phyloP scores from a whole-genome alignment of 345 rosid species.

The Dipteronia dyeriana region DNA sequence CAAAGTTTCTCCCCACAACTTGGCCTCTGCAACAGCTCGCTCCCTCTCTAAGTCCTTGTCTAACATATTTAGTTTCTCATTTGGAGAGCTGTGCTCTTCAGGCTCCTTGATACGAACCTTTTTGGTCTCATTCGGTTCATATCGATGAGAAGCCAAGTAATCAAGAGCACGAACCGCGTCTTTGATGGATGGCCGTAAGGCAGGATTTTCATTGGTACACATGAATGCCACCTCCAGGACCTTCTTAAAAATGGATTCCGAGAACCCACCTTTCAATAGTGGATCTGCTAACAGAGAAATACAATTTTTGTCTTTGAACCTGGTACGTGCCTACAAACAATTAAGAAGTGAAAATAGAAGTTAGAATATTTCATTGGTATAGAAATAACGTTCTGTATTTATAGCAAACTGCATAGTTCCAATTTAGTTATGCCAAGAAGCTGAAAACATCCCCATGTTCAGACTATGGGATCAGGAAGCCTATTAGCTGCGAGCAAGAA shows the following conservation, averaged over 20 bases:
- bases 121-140: slow-evolving; percentile 12
- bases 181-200: slow-evolving; percentile 44
- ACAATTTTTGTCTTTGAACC: slow-evolving; percentile 28
- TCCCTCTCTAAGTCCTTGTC: slow-evolving; percentile 40
- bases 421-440: not conserved
- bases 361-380: not conserved
- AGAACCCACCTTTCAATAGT: slow-evolving; percentile 34
- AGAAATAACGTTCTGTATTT: not conserved
- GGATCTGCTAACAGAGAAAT: slow-evolving; percentile 51
- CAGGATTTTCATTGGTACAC: slow-evolving; percentile 53
- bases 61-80: slow-evolving; percentile 30
- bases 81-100: slow-evolving; percentile 31
- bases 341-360: not conserved
- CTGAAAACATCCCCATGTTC: not conserved
- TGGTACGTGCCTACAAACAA: slow-evolving; percentile 38
- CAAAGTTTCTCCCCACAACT: slow-evolving; percentile 59
- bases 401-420: not conserved
- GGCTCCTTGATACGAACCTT: slow-evolving; percentile 15
- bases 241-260: slow-evolving; percentile 37
- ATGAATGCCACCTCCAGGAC: slow-evolving; percentile 52
- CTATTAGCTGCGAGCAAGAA: not conserved
- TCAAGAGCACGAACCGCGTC: slow-evolving; percentile 57
- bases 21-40: slow-evolving; percentile 66
- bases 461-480: too few relatives aligned
- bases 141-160: slow-evolving; percentile 37